Conservation (phyloP, 2,329 filamentous ascomycete species). For the Hypoxylon sp. region DNA sequence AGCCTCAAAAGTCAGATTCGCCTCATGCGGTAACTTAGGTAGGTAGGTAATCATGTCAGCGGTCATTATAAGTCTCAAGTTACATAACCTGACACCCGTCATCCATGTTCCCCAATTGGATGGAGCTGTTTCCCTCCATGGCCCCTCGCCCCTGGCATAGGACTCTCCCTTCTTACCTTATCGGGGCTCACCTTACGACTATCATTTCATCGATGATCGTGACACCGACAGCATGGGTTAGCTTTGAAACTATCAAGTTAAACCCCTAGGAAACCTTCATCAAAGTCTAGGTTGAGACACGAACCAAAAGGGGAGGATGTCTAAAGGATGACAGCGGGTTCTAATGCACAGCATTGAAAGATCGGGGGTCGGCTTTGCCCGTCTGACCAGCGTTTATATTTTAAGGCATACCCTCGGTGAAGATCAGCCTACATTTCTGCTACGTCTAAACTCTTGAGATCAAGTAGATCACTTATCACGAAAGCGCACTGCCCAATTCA, state of each 20-base stretch:
- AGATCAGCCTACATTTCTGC: constrained; percentile 27
- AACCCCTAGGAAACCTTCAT: constrained; percentile 18
- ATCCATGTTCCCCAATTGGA: constrained; percentile 19
- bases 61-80: constrained; percentile 26
- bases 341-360: constrained; percentile 32
- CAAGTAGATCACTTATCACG: constrained; percentile 25
- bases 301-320: constrained; percentile 13
- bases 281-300: constrained; percentile 12
- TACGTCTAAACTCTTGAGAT: constrained; percentile 10
- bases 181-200: constrained; percentile 23
- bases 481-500: constrained; percentile 25
- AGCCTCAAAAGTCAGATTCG: neutral
- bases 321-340: constrained; percentile 10
- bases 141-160: constrained; percentile 13
- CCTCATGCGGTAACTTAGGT: neutral
- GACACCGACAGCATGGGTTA: constrained; percentile 37
- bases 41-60: neutral
- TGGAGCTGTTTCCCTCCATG: constrained; percentile 16
- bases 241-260: constrained; percentile 29
- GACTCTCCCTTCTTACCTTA: constrained; percentile 9
- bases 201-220: constrained; percentile 33
- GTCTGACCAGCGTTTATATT: constrained; percentile 44
- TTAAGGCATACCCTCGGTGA: constrained; percentile 40
- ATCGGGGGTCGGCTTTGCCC: constrained; percentile 38
- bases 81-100: neutral